Conservation (phyloP, 179 eudicot genomes). For the Spergularia azorica region DNA sequence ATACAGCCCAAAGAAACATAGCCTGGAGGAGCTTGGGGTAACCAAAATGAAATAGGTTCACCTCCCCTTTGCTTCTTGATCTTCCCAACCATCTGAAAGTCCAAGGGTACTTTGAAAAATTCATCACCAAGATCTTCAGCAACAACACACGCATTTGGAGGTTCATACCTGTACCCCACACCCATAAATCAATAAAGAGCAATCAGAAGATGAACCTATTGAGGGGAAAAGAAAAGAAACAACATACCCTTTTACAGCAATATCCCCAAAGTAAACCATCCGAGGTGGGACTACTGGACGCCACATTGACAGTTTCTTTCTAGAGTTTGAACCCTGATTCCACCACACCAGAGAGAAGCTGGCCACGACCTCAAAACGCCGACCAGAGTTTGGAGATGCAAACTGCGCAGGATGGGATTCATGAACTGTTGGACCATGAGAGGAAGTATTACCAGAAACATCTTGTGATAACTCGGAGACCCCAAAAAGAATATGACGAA, state of each 20-base stretch:
- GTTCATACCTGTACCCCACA: conserved; percentile 68
- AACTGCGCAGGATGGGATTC: conserved; percentile 36
- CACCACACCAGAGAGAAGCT: conserved; percentile 87
- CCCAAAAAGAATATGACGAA: conserved; percentile 71
- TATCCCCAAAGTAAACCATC: conserved; percentile 95
- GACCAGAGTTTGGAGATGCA: conserved; percentile 50
- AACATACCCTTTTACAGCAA: conserved; percentile 86
- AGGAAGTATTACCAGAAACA: conserved; percentile 32
- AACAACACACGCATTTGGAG: conserved; percentile 79
- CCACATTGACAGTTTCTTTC: conserved; percentile 90
- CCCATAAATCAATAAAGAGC: conserved; percentile 1
- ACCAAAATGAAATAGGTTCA: conserved; percentile 80
- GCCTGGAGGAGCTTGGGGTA: conserved; percentile 99
- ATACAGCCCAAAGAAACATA: conserved; percentile 91
- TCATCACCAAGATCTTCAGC: conserved; percentile 80
- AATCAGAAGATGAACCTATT: conserved; percentile 13
- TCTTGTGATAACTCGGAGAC: conserved; percentile 42
- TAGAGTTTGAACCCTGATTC: conserved; percentile 81
- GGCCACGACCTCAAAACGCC: conserved; percentile 69
- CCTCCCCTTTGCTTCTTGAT: conserved; percentile 71
- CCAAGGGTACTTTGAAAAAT: conserved; percentile 58
- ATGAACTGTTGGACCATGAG: conserved; percentile 32
- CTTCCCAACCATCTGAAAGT: conserved; percentile 73
- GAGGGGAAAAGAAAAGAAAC: conserved; percentile 9
- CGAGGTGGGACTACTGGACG: conserved; percentile 83